Base-by-base conservation (phyloP, 2,329 filamentous ascomycete species). In the Ophiostoma sp. region DNA sequence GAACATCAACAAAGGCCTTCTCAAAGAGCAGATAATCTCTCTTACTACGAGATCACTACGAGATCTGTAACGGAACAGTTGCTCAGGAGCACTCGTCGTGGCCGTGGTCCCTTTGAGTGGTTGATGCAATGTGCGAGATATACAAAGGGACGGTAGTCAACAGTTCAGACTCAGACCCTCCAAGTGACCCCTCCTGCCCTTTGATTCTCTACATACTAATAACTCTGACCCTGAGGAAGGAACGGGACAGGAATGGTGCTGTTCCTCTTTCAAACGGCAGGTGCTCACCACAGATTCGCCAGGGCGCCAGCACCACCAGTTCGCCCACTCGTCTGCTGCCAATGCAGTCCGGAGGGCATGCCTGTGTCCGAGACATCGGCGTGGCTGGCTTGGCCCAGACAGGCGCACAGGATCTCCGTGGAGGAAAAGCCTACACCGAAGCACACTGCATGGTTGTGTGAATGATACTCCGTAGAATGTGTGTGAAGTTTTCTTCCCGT, bases 351-450 rank as follows among this genome's bases (percentile, higher is more conserved):
- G 31, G 52, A 63, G 19, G 50, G 22, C 22, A 64, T 64, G 33
- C 59, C 59, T 64, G 9, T 64, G 59, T n/a, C 59, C 59, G 61
- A 64, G 61, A 64, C 61, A 64, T 42, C 61, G 36, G 61, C 11
- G 12, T 64, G 61, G 61, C 36, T 64, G 61, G 59, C 61, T 25
- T 42, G 61, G 55, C 9, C 33, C n/a, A 64, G 61, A 64, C 33
- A 39, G 33, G 57, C 57, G n/a, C 57, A 39, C 31, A 63, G 55
- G 57, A 61, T 61, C 28, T 61, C 28, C 57, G 31, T 61, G 31
- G 31, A 36, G 15, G 17, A 48, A 3, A 3, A 48, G 42, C 15
- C 39, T 42, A 9, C 50, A 52, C 25, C 50, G 50, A 25, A 55
- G 11, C 11, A 22, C 8, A 28, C 50, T 2, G 22, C 22, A n/a